These are phyloP conservation scores for Singerocomus rubriflavus DNA, from an alignment of 1,284 basidiomycete genomes.

Conservation along the genomic window DNA sequence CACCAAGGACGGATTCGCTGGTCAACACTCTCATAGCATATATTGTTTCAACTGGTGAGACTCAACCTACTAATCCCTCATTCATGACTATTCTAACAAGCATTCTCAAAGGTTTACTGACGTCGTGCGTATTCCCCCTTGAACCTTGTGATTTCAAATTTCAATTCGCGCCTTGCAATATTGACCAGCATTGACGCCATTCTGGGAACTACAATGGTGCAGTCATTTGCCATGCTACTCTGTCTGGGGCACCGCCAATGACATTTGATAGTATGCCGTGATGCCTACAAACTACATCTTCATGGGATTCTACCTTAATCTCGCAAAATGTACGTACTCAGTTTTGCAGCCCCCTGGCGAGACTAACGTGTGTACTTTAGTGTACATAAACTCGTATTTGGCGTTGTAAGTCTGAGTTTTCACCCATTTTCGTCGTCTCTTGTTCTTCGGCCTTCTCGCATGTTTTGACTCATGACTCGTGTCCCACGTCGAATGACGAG, in stretches of 20 bases:
- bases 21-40: conserved; percentile 44
- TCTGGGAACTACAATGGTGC: conserved; percentile 41
- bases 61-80: background rate
- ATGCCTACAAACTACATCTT: conserved; percentile 23
- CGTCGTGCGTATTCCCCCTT: conserved; percentile 37
- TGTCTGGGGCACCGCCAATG: background rate
- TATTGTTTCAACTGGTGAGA: conserved; percentile 46
- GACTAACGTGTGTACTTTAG: background rate
- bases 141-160: background rate
- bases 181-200: conserved; percentile 42
- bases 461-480: background rate
- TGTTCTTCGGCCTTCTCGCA: too few relatives aligned
- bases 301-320: conserved; percentile 23
- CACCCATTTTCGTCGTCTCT: background rate
- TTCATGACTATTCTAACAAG: background rate
- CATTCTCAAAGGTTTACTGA: conserved; percentile 34
- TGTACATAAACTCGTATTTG: conserved; percentile 21
- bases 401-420: conserved; percentile 13
- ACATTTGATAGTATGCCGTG: conserved; percentile 7
- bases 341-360: background rate
- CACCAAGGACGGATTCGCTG: conserved; percentile 42
- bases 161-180: background rate
- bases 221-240: background rate
- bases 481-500: too few relatives aligned
- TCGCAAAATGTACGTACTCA: conserved; percentile 15